These are phyloP conservation scores for Fusarium penzigii DNA, from an alignment of 2,329 filamentous ascomycete species.

Conservation along the genomic window DNA sequence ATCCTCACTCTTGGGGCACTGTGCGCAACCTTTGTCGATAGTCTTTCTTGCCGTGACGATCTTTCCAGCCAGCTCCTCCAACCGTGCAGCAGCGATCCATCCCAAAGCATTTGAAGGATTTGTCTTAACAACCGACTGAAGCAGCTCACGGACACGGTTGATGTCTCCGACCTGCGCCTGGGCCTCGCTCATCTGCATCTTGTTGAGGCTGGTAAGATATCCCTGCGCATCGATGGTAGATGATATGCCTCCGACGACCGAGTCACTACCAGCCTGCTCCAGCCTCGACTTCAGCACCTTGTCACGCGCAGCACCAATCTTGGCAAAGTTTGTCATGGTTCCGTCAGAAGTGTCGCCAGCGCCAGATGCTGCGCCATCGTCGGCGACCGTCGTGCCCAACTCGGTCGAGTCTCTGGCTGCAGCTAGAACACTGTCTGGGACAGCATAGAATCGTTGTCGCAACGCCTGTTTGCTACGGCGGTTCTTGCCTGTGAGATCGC, in stretches of 20 bases:
- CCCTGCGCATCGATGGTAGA: constrained; percentile 94
- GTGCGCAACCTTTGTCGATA: constrained; percentile 83
- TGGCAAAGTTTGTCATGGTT: constrained; percentile 96
- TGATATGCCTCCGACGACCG: constrained; percentile 72
- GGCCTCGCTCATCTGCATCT: constrained; percentile 74
- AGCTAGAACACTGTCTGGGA: constrained; percentile 92
- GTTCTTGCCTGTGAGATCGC: constrained; percentile 94
- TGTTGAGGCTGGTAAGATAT: constrained; percentile 89
- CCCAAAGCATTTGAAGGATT: constrained; percentile 93
- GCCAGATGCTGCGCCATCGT: constrained; percentile 62
- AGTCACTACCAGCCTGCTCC: constrained; percentile 75
- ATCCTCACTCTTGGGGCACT: constrained; percentile 92
- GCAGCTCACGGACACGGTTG: constrained; percentile 84
- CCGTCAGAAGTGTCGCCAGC: constrained; percentile 63
- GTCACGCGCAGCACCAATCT: constrained; percentile 93
- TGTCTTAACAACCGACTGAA: constrained; percentile 97
- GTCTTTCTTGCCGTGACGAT: constrained; percentile 85
- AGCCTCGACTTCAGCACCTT: constrained; percentile 94
- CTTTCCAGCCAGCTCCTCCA: constrained; percentile 92
- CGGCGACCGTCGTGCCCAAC: constrained; percentile 83
- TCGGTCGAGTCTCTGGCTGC: constrained; percentile 79
- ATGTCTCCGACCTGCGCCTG: constrained; percentile 91
- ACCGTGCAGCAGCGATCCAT: constrained; percentile 90
- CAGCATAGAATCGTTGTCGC: constrained; percentile 87
- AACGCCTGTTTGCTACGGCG: constrained; percentile 80